Evolutionary conservation across 2,329 filamentous ascomycete species (phyloP), one percentile per base, ranked within the genome.

Genomic region (Helicocarpus griseus): DNA sequence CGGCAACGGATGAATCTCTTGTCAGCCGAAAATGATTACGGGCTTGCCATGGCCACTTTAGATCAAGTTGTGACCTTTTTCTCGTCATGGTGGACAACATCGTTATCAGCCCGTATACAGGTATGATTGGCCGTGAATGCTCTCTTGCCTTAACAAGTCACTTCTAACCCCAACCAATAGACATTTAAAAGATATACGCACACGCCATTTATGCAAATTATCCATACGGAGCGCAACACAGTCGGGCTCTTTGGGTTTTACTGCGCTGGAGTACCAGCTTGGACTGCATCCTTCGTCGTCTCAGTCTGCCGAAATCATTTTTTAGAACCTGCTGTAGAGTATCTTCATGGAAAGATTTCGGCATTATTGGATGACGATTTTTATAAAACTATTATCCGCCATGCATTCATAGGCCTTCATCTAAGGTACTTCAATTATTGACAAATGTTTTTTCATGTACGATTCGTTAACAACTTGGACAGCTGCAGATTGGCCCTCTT

Each of bases 1-100:
- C 62, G 65, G 54, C 61, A 69, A 52, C 68, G 65, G 48, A 58
- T 71, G 17, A 63, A 67, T 29, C 60, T 63, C 38, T 64, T 73
- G 40, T 62, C 64, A 19, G 60, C 63, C 5, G 71, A 73, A 51
- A 73, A 73, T 58, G 69, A 71, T 38, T 71, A 68, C 51, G 70
- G 71, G 9, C 55, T 73, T 47, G 55, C 69, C 6, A 65, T 73
- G 56, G 65, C 68, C 36, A 69, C 66, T 22, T 45, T 71, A 26
- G 70, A 73, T 53, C 69, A 71, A 49, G 53, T 71, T 8, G 61
- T 63, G n/a, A 64, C 66, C 14, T 70, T 72, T 48, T 59, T 69
- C n/a, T 62, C 67, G 2, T 66, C 65, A 7, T 73, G 70, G 70
- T 72, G 69, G 69, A 63, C 69, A 8, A 63, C 60, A 9, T 67